Conservation (phyloP, 2,329 filamentous ascomycete genomes). For the Daldinia eschscholtzii region DNA sequence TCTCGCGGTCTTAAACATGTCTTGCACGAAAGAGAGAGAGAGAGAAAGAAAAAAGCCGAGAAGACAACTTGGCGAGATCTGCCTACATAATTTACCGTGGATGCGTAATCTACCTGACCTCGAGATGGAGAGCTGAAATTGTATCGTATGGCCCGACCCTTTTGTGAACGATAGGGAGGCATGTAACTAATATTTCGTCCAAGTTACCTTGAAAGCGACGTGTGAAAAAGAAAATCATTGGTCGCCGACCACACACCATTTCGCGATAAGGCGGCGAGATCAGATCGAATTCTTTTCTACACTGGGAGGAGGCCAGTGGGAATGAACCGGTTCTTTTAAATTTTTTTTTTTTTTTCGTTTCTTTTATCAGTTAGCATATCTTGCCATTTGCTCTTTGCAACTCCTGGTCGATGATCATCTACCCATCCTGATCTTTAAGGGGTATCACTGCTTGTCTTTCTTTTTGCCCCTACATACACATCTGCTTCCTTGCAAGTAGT, state of each 20-base stretch:
- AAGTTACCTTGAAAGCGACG: neutral
- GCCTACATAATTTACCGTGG: slow-evolving; percentile 23
- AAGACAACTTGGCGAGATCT: slow-evolving; percentile 16
- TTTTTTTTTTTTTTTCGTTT: neutral
- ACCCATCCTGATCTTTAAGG: slow-evolving; percentile 21
- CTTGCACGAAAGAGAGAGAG: slow-evolving; percentile 1
- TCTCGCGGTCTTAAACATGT: slow-evolving; percentile 30
- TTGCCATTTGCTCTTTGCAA: neutral
- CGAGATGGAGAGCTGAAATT: slow-evolving; percentile 19
- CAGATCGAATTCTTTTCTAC: neutral
- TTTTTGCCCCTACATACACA: slow-evolving; percentile 7
- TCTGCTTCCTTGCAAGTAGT: slow-evolving; percentile 6
- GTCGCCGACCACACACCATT: neutral
- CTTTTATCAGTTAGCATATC: slow-evolving; percentile 3
- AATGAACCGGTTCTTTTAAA: neutral
- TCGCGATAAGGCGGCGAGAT: neutral
- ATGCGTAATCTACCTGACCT: slow-evolving; percentile 14
- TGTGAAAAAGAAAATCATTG: slow-evolving; percentile 8
- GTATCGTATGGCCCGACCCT: neutral
- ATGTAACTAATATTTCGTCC: neutral
- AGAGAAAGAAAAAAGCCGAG: slow-evolving; percentile 7
- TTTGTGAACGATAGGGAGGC: neutral
- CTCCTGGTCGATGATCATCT: slow-evolving; percentile 5
- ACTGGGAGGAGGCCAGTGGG: neutral
- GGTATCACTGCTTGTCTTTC: slow-evolving; percentile 30